A percentile compares a stretch with the other conserved stretches of the same genome.
These are phyloP conservation scores for Diplodia corticola DNA, from an alignment of 2,329 filamentous ascomycete species.

Conservation along the genomic window DNA sequence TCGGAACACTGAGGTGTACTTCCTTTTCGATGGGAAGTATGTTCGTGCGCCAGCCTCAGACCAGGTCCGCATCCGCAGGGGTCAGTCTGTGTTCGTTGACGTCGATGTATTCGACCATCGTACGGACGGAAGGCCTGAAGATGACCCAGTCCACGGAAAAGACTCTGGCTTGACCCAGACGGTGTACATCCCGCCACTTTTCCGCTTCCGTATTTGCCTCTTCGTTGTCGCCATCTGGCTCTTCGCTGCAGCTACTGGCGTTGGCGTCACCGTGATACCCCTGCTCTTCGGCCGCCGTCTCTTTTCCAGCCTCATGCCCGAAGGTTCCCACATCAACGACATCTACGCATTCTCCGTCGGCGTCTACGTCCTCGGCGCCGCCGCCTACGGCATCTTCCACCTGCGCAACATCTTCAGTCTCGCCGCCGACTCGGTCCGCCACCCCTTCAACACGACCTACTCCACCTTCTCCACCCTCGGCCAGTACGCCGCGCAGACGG, in stretches of 20 bases:
- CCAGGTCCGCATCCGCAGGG: conserved; percentile 90
- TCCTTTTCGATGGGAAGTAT: conserved; percentile 74
- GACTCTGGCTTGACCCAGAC: conserved; percentile 51
- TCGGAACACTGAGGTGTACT: conserved; percentile 45
- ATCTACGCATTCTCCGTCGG: conserved; percentile 95
- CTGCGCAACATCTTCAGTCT: conserved; percentile 34
- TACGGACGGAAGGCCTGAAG: conserved; percentile 56
- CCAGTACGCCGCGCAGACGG: conserved; percentile 37
- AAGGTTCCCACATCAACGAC: conserved; percentile 72
- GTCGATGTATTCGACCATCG: conserved; percentile 68
- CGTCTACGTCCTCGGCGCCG: conserved; percentile 73
- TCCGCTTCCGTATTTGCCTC: conserved; percentile 73
- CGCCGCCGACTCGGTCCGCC: conserved; percentile 32
- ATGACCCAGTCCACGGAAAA: conserved; percentile 35
- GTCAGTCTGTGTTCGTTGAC: conserved; percentile 75
- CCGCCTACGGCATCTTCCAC: conserved; percentile 63
- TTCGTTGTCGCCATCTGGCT: conserved; percentile 92
- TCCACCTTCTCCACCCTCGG: conserved; percentile 26
- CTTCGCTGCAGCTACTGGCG: conserved; percentile 85
- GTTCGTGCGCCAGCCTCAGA: conserved; percentile 93
- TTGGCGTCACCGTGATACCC: conserved; percentile 82
- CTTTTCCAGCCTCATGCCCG: conserved; percentile 71
- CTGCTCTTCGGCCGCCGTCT: conserved; percentile 80
- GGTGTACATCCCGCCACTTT: conserved; percentile 78
- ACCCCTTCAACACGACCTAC: conserved; percentile 33